Conservation (phyloP, 2,329 filamentous ascomycete species). For the Parafenestella ontariensis region DNA sequence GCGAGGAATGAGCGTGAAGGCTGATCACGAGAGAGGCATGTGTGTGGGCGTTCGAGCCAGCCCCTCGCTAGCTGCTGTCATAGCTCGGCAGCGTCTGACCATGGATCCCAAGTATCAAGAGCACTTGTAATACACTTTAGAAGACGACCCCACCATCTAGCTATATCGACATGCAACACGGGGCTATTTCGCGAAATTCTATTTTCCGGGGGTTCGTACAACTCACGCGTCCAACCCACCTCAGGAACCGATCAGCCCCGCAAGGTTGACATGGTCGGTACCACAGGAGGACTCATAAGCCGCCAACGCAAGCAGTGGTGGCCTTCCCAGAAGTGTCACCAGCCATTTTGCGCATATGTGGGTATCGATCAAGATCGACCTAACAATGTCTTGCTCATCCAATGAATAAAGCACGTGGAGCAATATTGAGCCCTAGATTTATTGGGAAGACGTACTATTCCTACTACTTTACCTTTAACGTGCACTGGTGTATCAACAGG, state of each 20-base stretch:
- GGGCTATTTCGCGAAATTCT: not conserved
- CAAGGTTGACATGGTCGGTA: not conserved
- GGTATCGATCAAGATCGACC: not conserved
- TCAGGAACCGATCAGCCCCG: not conserved
- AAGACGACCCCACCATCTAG: not conserved
- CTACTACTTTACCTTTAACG: not conserved
- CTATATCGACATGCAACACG: not conserved
- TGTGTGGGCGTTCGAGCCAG: conserved; percentile 8
- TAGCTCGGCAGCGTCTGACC: not conserved
- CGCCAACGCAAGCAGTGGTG: not conserved
- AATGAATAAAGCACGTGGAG: not conserved
- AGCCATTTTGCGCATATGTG: not conserved
- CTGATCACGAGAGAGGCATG: no score
- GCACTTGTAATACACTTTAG: not conserved
- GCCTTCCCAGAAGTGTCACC: not conserved
- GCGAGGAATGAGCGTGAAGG: not conserved
- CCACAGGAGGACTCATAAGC: not conserved
- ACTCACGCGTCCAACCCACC: not conserved
- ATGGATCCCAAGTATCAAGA: not conserved
- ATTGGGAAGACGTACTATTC: not conserved
- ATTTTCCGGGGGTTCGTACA: not conserved
- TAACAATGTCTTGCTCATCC: not conserved
- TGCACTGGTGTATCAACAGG: not conserved
- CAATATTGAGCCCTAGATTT: not conserved
- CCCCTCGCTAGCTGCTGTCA: not conserved